Conservation (phyloP, 2,329 filamentous ascomycete genomes). For the Clarireedia homoeocarpa region DNA sequence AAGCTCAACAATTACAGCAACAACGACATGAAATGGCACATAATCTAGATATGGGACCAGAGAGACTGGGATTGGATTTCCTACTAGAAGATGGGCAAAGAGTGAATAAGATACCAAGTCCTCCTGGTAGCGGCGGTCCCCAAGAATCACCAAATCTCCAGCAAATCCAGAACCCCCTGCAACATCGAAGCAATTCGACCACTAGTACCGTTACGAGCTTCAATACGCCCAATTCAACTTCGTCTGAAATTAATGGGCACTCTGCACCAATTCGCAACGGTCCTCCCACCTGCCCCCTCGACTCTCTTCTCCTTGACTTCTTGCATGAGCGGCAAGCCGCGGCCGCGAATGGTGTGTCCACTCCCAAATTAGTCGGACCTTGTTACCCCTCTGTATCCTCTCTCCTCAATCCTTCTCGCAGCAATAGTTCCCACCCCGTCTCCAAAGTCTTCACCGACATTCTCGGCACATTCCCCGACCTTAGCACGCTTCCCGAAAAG, state of each 20-base stretch:
- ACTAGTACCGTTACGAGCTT: conserved; percentile 19
- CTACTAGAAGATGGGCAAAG: conserved; percentile 55
- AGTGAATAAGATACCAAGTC: conserved; percentile 43
- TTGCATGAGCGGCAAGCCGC: conserved; percentile 60
- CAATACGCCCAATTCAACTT: conserved; percentile 16
- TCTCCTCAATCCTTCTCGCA: conserved; percentile 62
- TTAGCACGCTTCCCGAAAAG: conserved; percentile 71
- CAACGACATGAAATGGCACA: conserved; percentile 45
- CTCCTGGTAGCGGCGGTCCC: conserved; percentile 16
- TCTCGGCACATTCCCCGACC: conserved; percentile 72
- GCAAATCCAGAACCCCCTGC: conserved; percentile 10
- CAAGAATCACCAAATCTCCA: conserved; percentile 30
- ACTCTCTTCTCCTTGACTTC: conserved; percentile 74
- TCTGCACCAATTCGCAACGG: conserved; percentile 46
- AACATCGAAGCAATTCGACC: conserved; percentile 21
- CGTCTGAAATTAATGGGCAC: conserved; percentile 24
- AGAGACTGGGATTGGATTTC: conserved; percentile 66
- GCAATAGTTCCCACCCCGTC: conserved; percentile 61
- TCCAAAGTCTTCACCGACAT: conserved; percentile 84
- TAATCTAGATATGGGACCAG: conserved; percentile 52
- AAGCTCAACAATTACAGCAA: conserved; percentile 31
- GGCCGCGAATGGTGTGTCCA: conserved; percentile 55
- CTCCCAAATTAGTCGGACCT: conserved; percentile 63
- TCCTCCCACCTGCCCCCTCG: conserved; percentile 66
- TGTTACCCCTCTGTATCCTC: conserved; percentile 73